Base-by-base conservation (phyloP, 495 filamentous ascomycete genomes). In the Penicillium ochrochloron region DNA sequence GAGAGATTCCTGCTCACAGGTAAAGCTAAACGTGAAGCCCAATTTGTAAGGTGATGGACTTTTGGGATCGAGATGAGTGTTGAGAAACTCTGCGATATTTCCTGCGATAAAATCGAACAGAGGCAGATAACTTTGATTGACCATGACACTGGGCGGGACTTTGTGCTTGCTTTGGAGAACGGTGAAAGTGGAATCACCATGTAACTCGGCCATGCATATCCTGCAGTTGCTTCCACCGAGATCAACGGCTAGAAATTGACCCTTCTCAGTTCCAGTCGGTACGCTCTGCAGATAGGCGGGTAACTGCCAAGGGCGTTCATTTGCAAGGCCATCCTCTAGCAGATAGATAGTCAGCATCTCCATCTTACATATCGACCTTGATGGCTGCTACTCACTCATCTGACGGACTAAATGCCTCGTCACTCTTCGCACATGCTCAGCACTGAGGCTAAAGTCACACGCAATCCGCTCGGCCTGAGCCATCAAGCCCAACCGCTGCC, bases 161-260 rank as follows among this genome's bases (percentile, higher is more conserved):
- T 7, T 35, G 39, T 65, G 53, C 48, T 65, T 72, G 29, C 17
- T 59, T 17, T 69, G 67, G n/a, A 34, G 5, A 3, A 60, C 57
- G 21, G 59, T 67, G 42, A 65, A 72, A 1, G 58, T 70, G 1
- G 67, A 67, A 57, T 72, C 59, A 10, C 84, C 83, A n/a, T 83
- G 65, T 27, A 90, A 75, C 60, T 90, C 80, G 39, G 90, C 80
- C 35, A 90, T 86, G 59, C 84, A 87, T 3, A 90, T 87, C 64
- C 89, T 78, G 31, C 90, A 76, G 65, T 92, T 92, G 2, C 86
- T 89, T 15, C 89, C 89, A 9, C 89, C 89, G 58, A 90, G 86
- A 69, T 90, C 88, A 55, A 90, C 87, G 15, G 86, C 86, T 4
- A 90, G 78, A 62, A 83, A 89, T 57, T 82, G 86, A 57, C 88